A percentile compares a stretch with the other conserved stretches of the same genome.
Conservation (phyloP, 805 yeast species). For the Myxozyma geophila region DNA sequence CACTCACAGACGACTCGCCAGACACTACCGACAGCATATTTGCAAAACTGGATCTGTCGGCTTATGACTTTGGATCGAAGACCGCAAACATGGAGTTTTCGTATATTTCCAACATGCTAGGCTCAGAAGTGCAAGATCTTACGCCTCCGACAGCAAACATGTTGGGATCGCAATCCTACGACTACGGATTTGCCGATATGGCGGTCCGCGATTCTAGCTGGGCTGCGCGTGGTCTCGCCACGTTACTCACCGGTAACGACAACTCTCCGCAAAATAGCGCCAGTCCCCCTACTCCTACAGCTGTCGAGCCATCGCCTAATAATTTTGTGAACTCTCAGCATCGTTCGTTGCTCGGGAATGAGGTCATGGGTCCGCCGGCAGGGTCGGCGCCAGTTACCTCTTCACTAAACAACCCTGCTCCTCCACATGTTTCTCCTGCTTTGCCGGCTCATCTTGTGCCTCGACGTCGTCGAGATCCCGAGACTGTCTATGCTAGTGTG, state of each 20-base stretch:
- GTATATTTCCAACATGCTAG: conserved; percentile 44
- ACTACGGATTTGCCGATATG: conserved; percentile 31
- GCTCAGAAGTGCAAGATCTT: conserved; percentile 11
- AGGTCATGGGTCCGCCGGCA: conserved; percentile 10
- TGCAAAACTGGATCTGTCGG: conserved; percentile 24
- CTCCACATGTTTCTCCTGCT: conserved; percentile 8
- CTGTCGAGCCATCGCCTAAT: neutral
- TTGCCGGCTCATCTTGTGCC: conserved; percentile 3
- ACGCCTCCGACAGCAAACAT: conserved; percentile 20
- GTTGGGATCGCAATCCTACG: conserved; percentile 7
- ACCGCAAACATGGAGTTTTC: conserved; percentile 47
- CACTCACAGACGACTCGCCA: conserved; percentile 13
- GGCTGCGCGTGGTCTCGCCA: conserved; percentile 35
- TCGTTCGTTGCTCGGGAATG: conserved; percentile 6
- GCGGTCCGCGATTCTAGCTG: conserved; percentile 34
- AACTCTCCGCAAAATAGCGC: conserved; percentile 29
- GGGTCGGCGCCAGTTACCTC: neutral
- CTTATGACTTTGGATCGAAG: conserved; percentile 44
- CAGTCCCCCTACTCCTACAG: conserved; percentile 34
- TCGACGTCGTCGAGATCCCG: conserved; percentile 33
- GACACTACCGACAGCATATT: conserved; percentile 28
- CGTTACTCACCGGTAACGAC: conserved; percentile 29
- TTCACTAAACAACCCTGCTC: neutral
- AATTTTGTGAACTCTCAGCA: neutral
- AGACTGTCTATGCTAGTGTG: conserved; percentile 66